These are phyloP conservation scores for Acer yangbiense DNA, from an alignment of 345 rosid species.

Conservation along the genomic window DNA sequence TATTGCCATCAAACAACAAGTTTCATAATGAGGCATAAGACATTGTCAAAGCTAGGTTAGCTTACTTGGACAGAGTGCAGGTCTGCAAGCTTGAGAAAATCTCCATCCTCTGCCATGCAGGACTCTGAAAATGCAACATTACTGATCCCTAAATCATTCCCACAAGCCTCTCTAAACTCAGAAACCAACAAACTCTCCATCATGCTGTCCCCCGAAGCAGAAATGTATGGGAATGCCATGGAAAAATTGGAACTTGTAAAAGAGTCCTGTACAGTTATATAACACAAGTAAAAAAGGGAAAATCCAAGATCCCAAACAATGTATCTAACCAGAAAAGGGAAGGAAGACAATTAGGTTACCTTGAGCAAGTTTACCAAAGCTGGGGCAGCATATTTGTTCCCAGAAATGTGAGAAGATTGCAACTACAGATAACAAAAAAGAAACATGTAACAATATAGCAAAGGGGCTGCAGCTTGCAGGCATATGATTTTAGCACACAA, in stretches of 20 bases:
- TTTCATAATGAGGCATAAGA: background rate
- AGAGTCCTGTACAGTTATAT: constrained; percentile 47
- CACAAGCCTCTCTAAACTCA: constrained; percentile 69
- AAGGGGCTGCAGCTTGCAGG: too few species aligned
- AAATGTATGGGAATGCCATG: constrained; percentile 88
- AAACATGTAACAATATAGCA: background rate
- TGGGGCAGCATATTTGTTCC: constrained; percentile 49
- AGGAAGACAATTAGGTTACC: constrained; percentile 37
- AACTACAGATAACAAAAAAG: constrained; percentile 46
- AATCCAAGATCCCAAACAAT: background rate
- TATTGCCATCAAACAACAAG: background rate
- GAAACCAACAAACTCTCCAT: constrained; percentile 74
- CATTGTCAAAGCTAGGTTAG: constrained; percentile 31
- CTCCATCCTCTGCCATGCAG: constrained; percentile 64
- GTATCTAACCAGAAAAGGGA: background rate
- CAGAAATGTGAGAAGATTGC: constrained; percentile 68
- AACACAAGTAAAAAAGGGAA: constrained; percentile 9
- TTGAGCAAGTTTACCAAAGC: constrained; percentile 68
- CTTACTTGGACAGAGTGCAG: constrained; percentile 66
- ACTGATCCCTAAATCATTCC: constrained; percentile 40
- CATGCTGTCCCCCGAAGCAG: constrained; percentile 68
- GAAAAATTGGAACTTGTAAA: constrained; percentile 74
- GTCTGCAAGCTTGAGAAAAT: constrained; percentile 61
- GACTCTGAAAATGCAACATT: constrained; percentile 76
- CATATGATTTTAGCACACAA: background rate